phyloP scores from a whole-genome alignment of 345 rosid genomes.

The Abelmoschus esculentus region DNA sequence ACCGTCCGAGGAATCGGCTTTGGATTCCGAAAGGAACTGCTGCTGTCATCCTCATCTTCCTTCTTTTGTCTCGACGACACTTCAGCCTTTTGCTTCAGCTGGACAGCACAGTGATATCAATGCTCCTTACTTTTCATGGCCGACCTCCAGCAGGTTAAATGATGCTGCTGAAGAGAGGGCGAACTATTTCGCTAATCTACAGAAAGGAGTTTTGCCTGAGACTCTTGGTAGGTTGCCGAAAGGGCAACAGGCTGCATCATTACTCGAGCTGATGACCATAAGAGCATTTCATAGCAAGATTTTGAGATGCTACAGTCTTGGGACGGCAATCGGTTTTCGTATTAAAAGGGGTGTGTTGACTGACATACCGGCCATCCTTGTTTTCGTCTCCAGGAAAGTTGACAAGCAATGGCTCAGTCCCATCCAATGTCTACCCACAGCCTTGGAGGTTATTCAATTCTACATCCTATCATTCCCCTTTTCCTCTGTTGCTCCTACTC shows the following conservation, averaged over 20 bases:
- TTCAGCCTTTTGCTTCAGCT: constrained; percentile 60
- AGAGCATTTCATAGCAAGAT: constrained; percentile 92
- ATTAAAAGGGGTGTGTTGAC: constrained; percentile 68
- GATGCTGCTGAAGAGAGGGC: constrained; percentile 89
- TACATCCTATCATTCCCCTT: neutral
- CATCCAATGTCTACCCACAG: constrained; percentile 71
- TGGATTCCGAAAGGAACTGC: constrained; percentile 63
- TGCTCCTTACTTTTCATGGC: constrained; percentile 97
- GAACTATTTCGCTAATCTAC: constrained; percentile 87
- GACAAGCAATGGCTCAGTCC: constrained; percentile 86
- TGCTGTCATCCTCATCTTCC: constrained; percentile 36
- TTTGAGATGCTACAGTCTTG: constrained; percentile 76
- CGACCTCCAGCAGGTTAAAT: constrained; percentile 70
- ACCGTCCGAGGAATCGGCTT: constrained; percentile 61
- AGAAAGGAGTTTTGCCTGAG: constrained; percentile 81
- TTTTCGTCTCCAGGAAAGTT: constrained; percentile 89
- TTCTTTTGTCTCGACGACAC: constrained; percentile 45
- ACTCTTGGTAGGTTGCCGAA: constrained; percentile 59
- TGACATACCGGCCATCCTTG: constrained; percentile 82
- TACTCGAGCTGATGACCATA: constrained; percentile 90
- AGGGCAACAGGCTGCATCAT: constrained; percentile 80
- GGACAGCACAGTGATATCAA: constrained; percentile 80
- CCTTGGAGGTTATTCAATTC: constrained; percentile 57
- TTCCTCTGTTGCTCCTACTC: neutral
- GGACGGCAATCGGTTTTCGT: constrained; percentile 91